Conservation (phyloP, 352 stramenopile genomes). For the Blastocystis sp. region DNA sequence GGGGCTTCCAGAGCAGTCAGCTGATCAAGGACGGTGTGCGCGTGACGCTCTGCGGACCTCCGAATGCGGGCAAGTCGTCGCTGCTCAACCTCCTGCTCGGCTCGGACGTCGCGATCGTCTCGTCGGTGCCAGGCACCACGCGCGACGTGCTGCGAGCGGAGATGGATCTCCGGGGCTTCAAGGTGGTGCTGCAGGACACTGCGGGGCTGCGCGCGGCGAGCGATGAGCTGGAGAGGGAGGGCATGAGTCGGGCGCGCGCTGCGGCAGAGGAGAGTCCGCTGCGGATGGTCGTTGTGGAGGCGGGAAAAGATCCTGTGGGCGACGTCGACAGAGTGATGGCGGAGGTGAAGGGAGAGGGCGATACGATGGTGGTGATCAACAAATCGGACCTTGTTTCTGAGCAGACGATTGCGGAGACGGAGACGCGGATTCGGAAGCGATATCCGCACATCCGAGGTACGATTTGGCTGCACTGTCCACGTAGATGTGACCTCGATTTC, state of each 20-base stretch:
- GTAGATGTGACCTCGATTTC: conserved; percentile 26
- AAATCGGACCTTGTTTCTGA: background rate
- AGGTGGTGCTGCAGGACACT: conserved; percentile 79
- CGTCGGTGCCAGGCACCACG: conserved; percentile 73
- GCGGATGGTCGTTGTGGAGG: background rate
- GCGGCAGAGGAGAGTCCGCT: background rate
- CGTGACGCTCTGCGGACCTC: conserved; percentile 75
- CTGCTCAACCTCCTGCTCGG: conserved; percentile 76
- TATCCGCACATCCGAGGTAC: background rate
- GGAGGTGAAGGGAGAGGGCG: background rate
- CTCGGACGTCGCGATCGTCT: conserved; percentile 77
- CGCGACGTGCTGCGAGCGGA: conserved; percentile 78
- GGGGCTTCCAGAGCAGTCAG: background rate
- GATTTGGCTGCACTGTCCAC: background rate
- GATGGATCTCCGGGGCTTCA: conserved; percentile 76
- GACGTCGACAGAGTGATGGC: background rate
- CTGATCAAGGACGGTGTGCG: conserved; percentile 10
- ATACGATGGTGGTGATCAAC: conserved; percentile 45
- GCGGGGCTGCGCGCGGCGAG: conserved; percentile 71
- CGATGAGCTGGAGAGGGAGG: conserved; percentile 46
- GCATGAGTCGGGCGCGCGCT: background rate
- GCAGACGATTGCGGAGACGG: background rate
- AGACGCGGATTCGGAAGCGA: background rate
- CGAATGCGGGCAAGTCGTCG: conserved; percentile 79
- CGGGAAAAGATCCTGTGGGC: background rate